Evolutionary conservation across 768 basidiomycete species (phyloP), one percentile per base, ranked within the genome.

Genomic region (Podaxis carcinomalis): DNA sequence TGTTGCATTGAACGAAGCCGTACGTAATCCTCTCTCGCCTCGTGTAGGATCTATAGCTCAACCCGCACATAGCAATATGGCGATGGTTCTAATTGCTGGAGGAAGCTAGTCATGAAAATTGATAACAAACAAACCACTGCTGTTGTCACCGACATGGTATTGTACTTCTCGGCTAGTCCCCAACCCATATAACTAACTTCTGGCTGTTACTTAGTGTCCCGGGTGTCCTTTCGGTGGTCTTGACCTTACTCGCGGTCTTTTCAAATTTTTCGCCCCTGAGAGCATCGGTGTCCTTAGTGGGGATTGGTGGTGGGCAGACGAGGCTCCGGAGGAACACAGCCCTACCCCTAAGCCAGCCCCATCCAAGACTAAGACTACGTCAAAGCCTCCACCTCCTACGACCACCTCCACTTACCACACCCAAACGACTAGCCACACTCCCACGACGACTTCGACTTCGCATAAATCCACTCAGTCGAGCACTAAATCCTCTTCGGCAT

Each of bases 241-340:
- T 27, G 92, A 93, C 74, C 75, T 92, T 58, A 85, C 86, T 27
- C 67, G 72, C 13, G 85, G 86, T 56, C 78, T 93, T 51, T 93
- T 93, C 73, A 60, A 72, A 35, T 82, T 75, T 77, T 90, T 92
- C 67, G 83, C 80, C 3, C 7, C 66, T 19, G 66, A 76, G 50
- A 67, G 67, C 40, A 69, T 44, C 1, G 91, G 90, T 46, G 81
- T 88, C 4, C 66, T 92, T 54, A 80, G 80, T 63, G 88, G 85
- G 52, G 65, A 69, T 5, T 93, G 90, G 90, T 77, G 69, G 63
- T 87, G 76, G n/a, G 58, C 53, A 19, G 59, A 49, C 19, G 64
- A 61, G 19, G 51, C 27, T 44, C 19, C 58, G 16, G 16, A 39
- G 23, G 37, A 49, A 2, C 55, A 39, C 35, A 51, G 37, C 6